Conservation (phyloP, 805 yeast genomes). For the Saccharomycopsis schoenii region DNA sequence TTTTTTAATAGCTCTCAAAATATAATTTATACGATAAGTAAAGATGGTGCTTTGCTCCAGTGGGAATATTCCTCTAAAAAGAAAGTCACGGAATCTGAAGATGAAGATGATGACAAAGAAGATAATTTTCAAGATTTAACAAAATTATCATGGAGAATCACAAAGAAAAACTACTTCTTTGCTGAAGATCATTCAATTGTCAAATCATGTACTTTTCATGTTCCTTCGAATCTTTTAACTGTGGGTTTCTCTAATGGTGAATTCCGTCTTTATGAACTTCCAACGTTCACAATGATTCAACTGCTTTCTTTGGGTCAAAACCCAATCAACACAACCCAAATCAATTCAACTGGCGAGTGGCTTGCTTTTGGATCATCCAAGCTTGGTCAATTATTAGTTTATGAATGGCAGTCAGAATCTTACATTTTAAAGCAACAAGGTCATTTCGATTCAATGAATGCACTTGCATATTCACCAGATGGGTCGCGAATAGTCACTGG, state of each 20-base stretch:
- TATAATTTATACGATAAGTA: slow-evolving; percentile 79
- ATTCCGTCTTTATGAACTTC: slow-evolving; percentile 82
- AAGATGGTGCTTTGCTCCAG: slow-evolving; percentile 86
- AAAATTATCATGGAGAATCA: slow-evolving; percentile 69
- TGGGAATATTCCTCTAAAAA: slow-evolving; percentile 77
- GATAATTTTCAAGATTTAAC: slow-evolving; percentile 28
- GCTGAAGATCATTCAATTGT: slow-evolving; percentile 56
- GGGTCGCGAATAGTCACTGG: slow-evolving; percentile 90
- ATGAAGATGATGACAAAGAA: slow-evolving; percentile 24
- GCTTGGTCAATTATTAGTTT: slow-evolving; percentile 87
- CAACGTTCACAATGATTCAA: slow-evolving; percentile 70
- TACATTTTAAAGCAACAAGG: slow-evolving; percentile 95
- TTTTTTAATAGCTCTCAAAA: slow-evolving; percentile 86
- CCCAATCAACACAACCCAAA: slow-evolving; percentile 69
- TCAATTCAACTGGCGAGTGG: slow-evolving; percentile 91
- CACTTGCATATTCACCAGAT: slow-evolving; percentile 85
- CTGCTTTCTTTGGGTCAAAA: slow-evolving; percentile 88
- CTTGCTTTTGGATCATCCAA: slow-evolving; percentile 86
- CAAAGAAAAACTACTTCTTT: slow-evolving; percentile 64
- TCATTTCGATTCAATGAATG: slow-evolving; percentile 84
- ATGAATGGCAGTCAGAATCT: slow-evolving; percentile 98
- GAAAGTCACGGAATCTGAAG: slow-evolving; percentile 36
- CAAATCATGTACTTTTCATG: slow-evolving; percentile 76
- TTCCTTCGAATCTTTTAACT: slow-evolving; percentile 58
- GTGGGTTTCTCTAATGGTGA: slow-evolving; percentile 89